A percentile compares a stretch with the other conserved stretches of the same genome.
Conservation (phyloP, 2,329 filamentous ascomycete genomes). For the Cryphonectria carpinicola region DNA sequence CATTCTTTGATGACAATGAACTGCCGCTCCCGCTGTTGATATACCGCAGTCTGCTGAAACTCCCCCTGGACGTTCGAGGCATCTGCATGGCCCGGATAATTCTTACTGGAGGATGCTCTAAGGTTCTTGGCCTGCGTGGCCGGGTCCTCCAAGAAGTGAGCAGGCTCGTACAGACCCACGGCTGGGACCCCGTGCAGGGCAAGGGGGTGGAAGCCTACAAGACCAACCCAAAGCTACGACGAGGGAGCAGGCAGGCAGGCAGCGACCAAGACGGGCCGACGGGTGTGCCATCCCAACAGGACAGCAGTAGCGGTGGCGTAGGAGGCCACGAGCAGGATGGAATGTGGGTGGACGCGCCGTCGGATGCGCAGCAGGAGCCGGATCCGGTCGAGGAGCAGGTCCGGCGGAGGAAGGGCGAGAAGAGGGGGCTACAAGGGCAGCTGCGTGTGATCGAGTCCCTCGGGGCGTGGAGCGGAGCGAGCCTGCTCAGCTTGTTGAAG, state of each 20-base stretch:
- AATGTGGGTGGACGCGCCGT: constrained; percentile 46
- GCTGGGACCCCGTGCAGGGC: constrained; percentile 78
- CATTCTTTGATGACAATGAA: constrained; percentile 84
- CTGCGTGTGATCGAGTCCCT: constrained; percentile 70
- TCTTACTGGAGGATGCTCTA: constrained; percentile 80
- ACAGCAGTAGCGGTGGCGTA: constrained; percentile 29
- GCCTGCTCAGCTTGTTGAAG: constrained; percentile 69
- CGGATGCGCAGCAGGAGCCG: constrained; percentile 45
- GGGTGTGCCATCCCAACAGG: constrained; percentile 23
- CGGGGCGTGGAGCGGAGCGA: constrained; percentile 76
- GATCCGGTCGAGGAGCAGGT: constrained; percentile 65
- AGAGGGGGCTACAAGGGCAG: constrained; percentile 54
- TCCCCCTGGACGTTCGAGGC: constrained; percentile 82
- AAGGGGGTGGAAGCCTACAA: constrained; percentile 64
- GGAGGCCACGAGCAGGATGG: constrained; percentile 39
- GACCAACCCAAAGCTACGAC: constrained; percentile 48
- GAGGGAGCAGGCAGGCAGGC: constrained; percentile 34
- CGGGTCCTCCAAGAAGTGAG: constrained; percentile 78
- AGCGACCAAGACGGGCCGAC: constrained; percentile 29
- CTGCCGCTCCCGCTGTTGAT: constrained; percentile 76
- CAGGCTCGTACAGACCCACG: constrained; percentile 65
- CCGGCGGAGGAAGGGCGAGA: constrained; percentile 48
- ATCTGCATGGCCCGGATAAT: constrained; percentile 88
- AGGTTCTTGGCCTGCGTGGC: constrained; percentile 76
- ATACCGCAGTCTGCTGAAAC: constrained; percentile 73